Evolutionary conservation across 2,329 filamentous ascomycete species (phyloP).

Genomic region (Chaetomium sp.): DNA sequence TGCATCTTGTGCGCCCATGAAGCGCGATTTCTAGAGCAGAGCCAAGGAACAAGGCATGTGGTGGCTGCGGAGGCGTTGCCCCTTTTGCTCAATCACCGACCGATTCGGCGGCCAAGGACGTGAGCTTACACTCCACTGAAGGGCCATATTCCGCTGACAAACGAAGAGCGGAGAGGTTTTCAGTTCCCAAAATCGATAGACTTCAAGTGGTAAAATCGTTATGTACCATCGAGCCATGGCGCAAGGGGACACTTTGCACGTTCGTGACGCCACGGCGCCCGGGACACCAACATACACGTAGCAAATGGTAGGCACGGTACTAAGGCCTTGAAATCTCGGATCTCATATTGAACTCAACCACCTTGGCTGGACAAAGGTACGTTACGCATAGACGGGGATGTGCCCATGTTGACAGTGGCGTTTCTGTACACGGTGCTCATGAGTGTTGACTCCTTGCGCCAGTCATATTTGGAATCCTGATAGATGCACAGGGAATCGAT

Average conservation of each 20-base stretch:
- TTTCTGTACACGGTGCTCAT: too few relatives aligned
- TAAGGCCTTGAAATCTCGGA: too few relatives aligned
- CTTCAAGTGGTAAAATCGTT: background rate
- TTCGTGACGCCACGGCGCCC: too few relatives aligned
- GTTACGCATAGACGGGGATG: too few relatives aligned
- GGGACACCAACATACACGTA: background rate
- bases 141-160: background rate
- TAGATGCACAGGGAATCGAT: too few relatives aligned
- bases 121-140: background rate
- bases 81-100: conserved; percentile 2
- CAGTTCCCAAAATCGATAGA: background rate
- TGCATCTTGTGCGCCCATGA: background rate
- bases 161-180: background rate
- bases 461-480: too few relatives aligned
- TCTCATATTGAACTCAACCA: too few relatives aligned
- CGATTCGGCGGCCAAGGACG: background rate
- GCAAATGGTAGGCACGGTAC: too few relatives aligned
- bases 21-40: background rate
- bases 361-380: too few relatives aligned
- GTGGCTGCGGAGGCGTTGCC: background rate
- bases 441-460: too few relatives aligned
- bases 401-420: too few relatives aligned
- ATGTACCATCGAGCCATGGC: background rate
- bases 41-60: background rate
- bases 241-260: background rate